phyloP scores from a whole-genome alignment of 345 rosid species.

The Eucalyptus polyanthemos region DNA sequence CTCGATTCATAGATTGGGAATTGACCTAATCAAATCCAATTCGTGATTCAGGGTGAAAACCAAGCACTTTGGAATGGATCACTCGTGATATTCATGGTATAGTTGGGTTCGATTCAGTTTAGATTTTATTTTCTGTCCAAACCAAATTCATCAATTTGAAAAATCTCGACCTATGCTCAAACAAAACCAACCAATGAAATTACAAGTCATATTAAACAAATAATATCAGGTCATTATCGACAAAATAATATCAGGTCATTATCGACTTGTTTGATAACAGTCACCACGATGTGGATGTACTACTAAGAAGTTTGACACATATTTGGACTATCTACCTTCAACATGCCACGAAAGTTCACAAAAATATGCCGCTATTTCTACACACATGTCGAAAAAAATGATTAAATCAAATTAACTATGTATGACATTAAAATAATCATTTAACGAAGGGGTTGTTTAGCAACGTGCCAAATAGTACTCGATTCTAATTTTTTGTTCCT shows the following conservation, averaged over 20 bases:
- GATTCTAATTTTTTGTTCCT: too few relatives aligned
- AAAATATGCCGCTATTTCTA: not conserved
- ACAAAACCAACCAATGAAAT: not conserved
- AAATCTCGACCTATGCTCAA: not conserved
- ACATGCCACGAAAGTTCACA: not conserved
- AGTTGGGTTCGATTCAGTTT: not conserved
- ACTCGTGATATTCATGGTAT: not conserved
- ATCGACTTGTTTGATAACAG: not conserved
- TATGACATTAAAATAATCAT: not conserved
- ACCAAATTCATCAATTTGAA: not conserved
- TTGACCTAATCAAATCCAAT: not conserved
- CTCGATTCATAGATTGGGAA: not conserved
- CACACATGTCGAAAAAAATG: not conserved
- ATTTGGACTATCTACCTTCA: not conserved
- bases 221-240: not conserved
- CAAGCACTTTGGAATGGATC: not conserved
- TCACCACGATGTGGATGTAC: not conserved
- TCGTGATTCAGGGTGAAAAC: rapidly evolving
- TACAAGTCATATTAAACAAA: not conserved
- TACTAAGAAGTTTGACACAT: not conserved
- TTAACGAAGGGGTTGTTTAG: not conserved
- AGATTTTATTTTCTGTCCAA: not conserved
- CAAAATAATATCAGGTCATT: too few relatives aligned
- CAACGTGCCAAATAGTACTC: too few relatives aligned
- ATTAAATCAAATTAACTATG: not conserved